Base-by-base conservation (phyloP, 306 rosid genomes). In the Gastrolobium villosum region DNA sequence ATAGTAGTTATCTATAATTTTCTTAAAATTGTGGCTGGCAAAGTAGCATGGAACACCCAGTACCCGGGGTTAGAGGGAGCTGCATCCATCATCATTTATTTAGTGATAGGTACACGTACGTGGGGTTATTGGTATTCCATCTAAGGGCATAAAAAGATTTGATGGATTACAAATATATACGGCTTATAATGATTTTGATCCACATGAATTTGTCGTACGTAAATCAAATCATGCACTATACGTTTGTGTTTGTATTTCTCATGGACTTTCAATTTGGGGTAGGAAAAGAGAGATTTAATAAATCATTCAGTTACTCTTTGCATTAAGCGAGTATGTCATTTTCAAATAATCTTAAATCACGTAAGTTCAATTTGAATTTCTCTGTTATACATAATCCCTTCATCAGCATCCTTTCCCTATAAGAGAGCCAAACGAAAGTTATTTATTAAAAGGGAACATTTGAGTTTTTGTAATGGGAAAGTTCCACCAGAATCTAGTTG, bases 51-150 rank as follows among this genome's bases (percentile, higher is more conserved):
- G 63, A 68, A 69, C 70, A 69, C 70, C 86, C 86, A 31, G 44
- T 57, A 20, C 76, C 74, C 77, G 31, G 9, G 45, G 83, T 65
- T 11, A 78, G 63, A 74, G 86, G 77, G 80, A 78, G 64, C 67
- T 66, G 45, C 61, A 73, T 73, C 44, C 69, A 78, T 81, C 83
- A 20, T 26, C 14, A 34, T 20, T 9, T 9, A 20, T 37, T 20
- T 13, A 55, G 65, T 10, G 39, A 34, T n/a, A 10, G 6, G 5
- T 41, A 64, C 57, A 50, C 30, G 76, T 10, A 43, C 44, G 37
- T 14, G 26, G 35, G 61, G 61, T 26, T 35, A 37, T 70, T 36
- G 55, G 10, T 7, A 68, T 67, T 43, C 50, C n/a, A 28, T 66
- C 46, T 40, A 5, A 2, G 2, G 28, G 35, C 45, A 65, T 41